Base-by-base conservation (phyloP, 768 basidiomycete genomes). In the Leccinum aurantiacum region DNA sequence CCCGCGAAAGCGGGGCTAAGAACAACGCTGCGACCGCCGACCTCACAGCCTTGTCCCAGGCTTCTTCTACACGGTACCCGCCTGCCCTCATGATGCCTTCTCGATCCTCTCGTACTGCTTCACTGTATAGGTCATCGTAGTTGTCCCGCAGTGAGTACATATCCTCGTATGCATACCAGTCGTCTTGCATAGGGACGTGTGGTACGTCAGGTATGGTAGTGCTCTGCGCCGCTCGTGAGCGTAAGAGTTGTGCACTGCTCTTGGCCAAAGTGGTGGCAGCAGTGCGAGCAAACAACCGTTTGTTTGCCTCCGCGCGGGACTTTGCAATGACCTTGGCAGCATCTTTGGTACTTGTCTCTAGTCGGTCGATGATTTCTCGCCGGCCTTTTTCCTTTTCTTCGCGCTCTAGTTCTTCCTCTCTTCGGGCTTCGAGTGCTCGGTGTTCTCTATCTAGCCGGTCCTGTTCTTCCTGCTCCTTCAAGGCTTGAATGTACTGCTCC, bases 31-130 rank as follows among this genome's bases (percentile, higher is more conserved):
- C 86, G 24, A 94, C 87, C 6, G 90, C 88, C 63, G 73, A 84
- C 59, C 88, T 77, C 58, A 95, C 70, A 13, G 91, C 91, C 57
- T 93, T 80, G 66, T 89, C 88, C 93, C 93, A 95, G 48, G 89
- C 91, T 70, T 95, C 90, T 61, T 90, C 86, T 4, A 91, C 78
- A 62, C 76, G 79, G 70, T 93, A 95, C 9, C 93, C 93, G 9
- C 92, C 93, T 22, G 85, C 92, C 47, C 87, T 79, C 88, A 89
- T 90, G 64, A 88, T 85, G 14, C 88, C 89, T 61, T 90, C 90
- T 58, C 84, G 75, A 69, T 93, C 91, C 65, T 83, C 82, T 65
- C 89, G 77, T 19, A 93, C 88, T 14, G 88, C 87, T 58, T 90
- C 90, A 64, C 89, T 91, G 66, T 82, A 77, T 46, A 87, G 81